Percentiles rank a stretch among this genome's conserved stretches.
Evolutionary conservation across 1,284 basidiomycete genomes (phyloP).

Genomic region (Sporisorium sorghi): DNA sequence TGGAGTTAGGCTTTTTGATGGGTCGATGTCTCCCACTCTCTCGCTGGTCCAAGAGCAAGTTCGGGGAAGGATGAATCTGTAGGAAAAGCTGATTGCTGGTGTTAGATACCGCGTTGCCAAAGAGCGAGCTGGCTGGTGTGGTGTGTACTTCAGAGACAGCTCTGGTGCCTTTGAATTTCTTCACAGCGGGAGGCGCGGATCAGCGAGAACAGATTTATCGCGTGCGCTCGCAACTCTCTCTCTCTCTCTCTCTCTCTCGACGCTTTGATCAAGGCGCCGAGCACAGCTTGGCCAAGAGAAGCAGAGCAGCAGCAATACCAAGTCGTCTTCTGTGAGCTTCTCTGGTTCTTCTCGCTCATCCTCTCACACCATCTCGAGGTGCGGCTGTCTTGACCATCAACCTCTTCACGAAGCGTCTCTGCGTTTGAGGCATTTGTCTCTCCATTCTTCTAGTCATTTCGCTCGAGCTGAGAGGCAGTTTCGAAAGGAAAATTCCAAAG

Average conservation of each 20-base stretch:
- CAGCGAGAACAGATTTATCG: constrained; percentile 8
- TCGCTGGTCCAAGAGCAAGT: not conserved
- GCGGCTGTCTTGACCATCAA: not conserved
- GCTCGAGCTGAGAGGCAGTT: not conserved
- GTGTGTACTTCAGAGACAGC: constrained; percentile 1
- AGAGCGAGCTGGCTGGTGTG: not conserved
- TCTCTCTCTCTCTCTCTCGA: too few species aligned
- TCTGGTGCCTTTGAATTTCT: constrained; percentile 13
- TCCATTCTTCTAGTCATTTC: not conserved
- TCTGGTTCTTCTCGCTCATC: not conserved
- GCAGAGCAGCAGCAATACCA: too few species aligned
- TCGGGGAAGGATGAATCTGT: too few species aligned
- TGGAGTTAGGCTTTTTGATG: constrained; percentile 6
- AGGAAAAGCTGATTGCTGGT: not conserved
- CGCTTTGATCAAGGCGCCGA: not conserved
- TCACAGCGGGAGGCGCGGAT: constrained; percentile 8
- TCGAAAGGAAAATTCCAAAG: not conserved
- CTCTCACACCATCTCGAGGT: not conserved
- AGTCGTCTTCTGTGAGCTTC: not conserved
- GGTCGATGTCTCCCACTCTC: not conserved
- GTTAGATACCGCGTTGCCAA: constrained; percentile 13
- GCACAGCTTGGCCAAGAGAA: too few species aligned
- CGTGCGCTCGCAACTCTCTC: too few species aligned
- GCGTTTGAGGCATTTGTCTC: too few species aligned
- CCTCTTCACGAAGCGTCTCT: not conserved